A percentile compares a stretch with the other conserved stretches of the same genome.
Conservation (phyloP, 2,329 filamentous ascomycete species). For the Atkinsonella texensis region DNA sequence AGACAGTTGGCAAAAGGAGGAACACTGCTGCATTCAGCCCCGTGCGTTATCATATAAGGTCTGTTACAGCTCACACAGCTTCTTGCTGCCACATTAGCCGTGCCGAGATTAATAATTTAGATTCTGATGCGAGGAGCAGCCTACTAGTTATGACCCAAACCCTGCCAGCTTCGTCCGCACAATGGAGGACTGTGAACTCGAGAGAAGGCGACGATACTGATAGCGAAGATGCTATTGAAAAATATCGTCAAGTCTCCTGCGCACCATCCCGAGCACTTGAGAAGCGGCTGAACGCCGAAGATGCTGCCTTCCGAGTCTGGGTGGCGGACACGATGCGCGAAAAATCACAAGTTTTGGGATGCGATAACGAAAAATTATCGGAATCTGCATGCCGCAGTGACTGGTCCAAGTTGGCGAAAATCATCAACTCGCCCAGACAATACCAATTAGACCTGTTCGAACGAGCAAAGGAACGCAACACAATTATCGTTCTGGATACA, state of each 20-base stretch:
- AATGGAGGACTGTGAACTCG: not conserved
- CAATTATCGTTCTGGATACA: conserved; percentile 90
- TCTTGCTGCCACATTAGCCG: too few relatives aligned
- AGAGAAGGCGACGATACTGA: conserved; percentile 6
- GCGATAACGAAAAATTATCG: not conserved
- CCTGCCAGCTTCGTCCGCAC: too few relatives aligned
- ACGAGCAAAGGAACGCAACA: conserved; percentile 70
- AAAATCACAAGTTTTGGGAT: not conserved
- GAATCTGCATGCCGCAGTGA: not conserved
- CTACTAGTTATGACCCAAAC: too few relatives aligned
- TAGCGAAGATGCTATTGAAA: conserved; percentile 3
- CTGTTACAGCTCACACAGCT: too few relatives aligned
- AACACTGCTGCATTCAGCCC: too few relatives aligned
- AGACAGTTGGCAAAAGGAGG: too few relatives aligned
- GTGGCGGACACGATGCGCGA: not conserved
- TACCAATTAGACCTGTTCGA: conserved; percentile 92
- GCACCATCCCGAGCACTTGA: not conserved
- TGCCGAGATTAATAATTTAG: too few relatives aligned
- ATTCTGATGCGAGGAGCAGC: too few relatives aligned
- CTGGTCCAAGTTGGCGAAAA: conserved; percentile 24
- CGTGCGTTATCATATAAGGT: too few relatives aligned
- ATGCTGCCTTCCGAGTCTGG: conserved; percentile 9
- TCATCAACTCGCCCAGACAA: conserved; percentile 69
- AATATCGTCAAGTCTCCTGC: not conserved
- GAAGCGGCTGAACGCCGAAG: conserved; percentile 2